Percentiles rank a stretch among this genome's conserved stretches.
Evolutionary conservation across 2,329 filamentous ascomycete genomes (phyloP).

Genomic region (Paramyrothecium sp.): DNA sequence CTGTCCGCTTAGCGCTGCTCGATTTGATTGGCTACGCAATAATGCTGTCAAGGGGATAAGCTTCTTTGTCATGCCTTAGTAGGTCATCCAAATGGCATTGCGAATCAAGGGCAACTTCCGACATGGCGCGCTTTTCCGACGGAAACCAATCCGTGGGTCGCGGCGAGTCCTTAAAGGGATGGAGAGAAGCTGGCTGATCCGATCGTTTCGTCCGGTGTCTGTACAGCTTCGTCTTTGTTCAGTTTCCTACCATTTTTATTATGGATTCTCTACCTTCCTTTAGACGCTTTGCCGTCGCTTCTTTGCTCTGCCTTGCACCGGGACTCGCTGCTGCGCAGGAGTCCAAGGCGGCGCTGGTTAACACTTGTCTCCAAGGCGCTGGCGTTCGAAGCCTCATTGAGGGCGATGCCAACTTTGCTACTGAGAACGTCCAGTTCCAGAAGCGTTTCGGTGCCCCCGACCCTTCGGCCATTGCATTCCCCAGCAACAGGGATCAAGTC

Average conservation of each 20-base stretch:
- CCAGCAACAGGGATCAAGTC: conserved; percentile 14
- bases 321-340: not conserved
- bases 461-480: conserved; percentile 18
- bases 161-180: no score
- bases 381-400: conserved; percentile 16
- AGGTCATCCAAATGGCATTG: no score
- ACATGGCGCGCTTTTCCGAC: no score
- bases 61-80: no score
- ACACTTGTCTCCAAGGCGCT: conserved; percentile 12
- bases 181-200: no score
- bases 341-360: not conserved
- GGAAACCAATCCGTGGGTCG: no score
- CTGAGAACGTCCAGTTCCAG: conserved; percentile 15
- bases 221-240: no score
- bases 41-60: no score
- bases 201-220: no score
- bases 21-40: no score
- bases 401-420: conserved; percentile 13
- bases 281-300: conserved; percentile 8
- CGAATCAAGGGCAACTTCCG: no score
- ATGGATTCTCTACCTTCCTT: conserved; percentile 6
- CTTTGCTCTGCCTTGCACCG: conserved; percentile 6
- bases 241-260: not conserved
- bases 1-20: no score
- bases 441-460: conserved; percentile 15